These are phyloP conservation scores for Talaromyces stipitatus DNA, from an alignment of 495 filamentous ascomycete genomes.

Conservation along the genomic window DNA sequence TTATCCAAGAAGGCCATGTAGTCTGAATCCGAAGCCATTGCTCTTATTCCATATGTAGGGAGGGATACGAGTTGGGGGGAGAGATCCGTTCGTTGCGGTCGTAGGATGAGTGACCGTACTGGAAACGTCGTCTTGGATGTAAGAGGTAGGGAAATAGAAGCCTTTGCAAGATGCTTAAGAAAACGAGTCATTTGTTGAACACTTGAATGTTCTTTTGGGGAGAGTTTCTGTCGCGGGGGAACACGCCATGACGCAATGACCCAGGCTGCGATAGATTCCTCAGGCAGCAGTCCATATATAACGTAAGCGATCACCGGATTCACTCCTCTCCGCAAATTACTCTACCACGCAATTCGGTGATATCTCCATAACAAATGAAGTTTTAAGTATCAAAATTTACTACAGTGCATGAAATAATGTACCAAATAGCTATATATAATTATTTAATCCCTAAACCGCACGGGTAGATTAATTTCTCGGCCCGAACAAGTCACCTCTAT, in stretches of 20 bases:
- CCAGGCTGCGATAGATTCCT: background rate
- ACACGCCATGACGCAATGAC: background rate
- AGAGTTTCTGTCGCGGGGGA: background rate
- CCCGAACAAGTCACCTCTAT: too few relatives aligned
- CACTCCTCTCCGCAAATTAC: too few relatives aligned
- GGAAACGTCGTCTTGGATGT: background rate
- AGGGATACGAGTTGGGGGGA: background rate
- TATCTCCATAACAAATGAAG: too few relatives aligned
- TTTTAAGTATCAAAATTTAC: too few relatives aligned
- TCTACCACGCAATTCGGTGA: too few relatives aligned
- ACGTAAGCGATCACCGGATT: too few relatives aligned
- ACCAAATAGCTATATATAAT: too few relatives aligned
- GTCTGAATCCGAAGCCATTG: conserved; percentile 70
- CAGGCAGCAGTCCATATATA: background rate
- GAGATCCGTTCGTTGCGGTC: background rate
- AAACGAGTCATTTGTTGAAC: background rate
- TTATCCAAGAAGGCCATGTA: conserved; percentile 80
- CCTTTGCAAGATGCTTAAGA: background rate
- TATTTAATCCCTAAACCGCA: too few relatives aligned
- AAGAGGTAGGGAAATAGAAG: background rate
- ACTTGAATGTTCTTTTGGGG: background rate
- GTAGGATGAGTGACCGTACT: background rate
- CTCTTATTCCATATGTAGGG: background rate
- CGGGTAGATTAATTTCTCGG: too few relatives aligned
- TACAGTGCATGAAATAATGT: too few relatives aligned